Percentiles rank a stretch among this genome's conserved stretches.
phyloP scores from a whole-genome alignment of 768 basidiomycete genomes.

The Pleurotus cornucopiae region DNA sequence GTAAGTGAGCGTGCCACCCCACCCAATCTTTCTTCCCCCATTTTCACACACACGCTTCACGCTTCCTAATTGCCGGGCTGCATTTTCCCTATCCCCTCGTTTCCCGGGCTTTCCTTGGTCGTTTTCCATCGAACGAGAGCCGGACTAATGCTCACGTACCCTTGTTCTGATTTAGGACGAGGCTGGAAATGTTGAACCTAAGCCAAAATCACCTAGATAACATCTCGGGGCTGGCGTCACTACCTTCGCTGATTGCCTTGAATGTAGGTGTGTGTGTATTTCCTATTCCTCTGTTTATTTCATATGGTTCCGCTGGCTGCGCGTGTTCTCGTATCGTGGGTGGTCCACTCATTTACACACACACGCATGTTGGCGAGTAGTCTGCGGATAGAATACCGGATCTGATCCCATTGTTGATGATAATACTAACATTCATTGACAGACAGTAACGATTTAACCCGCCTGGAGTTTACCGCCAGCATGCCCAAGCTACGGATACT shows the following conservation, averaged over 20 bases:
- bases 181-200: slow-evolving; percentile 80
- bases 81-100: slow-evolving; percentile 12
- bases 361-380: no score
- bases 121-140: neutral
- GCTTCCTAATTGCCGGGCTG: slow-evolving; percentile 12
- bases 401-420: no score
- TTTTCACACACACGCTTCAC: slow-evolving; percentile 10
- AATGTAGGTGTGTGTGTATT: slow-evolving; percentile 69
- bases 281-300: no score
- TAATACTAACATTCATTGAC: slow-evolving; percentile 8
- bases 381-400: no score
- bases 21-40: slow-evolving; percentile 6
- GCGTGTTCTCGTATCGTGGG: no score
- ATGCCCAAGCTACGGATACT: slow-evolving; percentile 80
- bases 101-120: slow-evolving; percentile 1
- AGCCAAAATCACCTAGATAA: slow-evolving; percentile 66
- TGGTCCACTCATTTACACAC: no score
- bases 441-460: slow-evolving; percentile 67
- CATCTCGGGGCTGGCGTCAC: slow-evolving; percentile 55
- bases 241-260: slow-evolving; percentile 64
- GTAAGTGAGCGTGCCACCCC: slow-evolving; percentile 34
- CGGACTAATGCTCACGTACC: slow-evolving; percentile 2
- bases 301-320: no score
- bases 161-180: slow-evolving; percentile 34
- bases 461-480: slow-evolving; percentile 46